Evolutionary conservation across 495 filamentous ascomycete genomes (phyloP), one percentile per base, ranked within the genome.

Genomic region (Cercophora newfieldiana): DNA sequence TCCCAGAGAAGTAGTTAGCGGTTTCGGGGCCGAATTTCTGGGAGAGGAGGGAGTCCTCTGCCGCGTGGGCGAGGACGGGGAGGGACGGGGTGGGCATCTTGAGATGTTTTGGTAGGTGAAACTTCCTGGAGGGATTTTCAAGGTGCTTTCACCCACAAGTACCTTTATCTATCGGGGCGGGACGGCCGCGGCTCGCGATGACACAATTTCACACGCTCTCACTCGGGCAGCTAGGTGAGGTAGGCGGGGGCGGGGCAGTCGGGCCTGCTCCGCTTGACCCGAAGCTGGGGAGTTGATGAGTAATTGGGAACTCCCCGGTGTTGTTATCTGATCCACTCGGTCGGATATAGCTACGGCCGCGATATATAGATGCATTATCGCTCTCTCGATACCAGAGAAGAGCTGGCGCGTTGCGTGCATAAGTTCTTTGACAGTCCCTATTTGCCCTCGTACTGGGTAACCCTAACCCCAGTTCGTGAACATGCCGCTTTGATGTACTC

Each of bases 1-100:
- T 78, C 84, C 93, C 92, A 64, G 92, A 90, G 81, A 97, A 98
- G 85, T 98, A 99, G 80, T 99, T 98, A 69, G 90, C 88, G 14
- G 92, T 87, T 80, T 98, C 95, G 69, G 83, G 89, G 71, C 95
- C 95, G 77, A 97, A 97, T 66, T 91, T 95, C 55, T 89, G 85
- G 50, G 89, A 87, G 69, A 99, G 80, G 88, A 94, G 93, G 7
- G 90, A 92, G 81, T 94, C 87, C 71, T 91, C 85, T 26, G 72
- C 72, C 71, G 90, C 84, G 72, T 89, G 85, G 26, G 72, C 72
- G 48, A 82, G 75, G 55, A 79, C 67, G 18, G 83, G 80, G 33
- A 84, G 79, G 61, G 75, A 78, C 28, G 82, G 81, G 67, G 72
- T 70, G 8, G 74, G 65, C 71, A 72, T 75, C 33, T 22, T 47